phyloP scores from a whole-genome alignment of 768 basidiomycete genomes.

The Phylloporus arenicola region DNA sequence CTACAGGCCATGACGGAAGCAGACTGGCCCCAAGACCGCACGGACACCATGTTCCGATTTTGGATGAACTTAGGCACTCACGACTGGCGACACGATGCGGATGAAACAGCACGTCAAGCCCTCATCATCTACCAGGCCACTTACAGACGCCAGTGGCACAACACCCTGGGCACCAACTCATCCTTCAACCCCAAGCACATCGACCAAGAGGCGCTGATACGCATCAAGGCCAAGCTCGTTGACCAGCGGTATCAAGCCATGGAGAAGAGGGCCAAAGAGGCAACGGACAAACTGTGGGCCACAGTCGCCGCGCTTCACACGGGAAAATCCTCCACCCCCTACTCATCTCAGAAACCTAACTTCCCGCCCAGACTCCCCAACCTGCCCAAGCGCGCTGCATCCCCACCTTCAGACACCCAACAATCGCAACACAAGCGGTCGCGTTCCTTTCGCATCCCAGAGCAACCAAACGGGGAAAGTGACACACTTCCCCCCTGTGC shows the following conservation, averaged over 20 bases:
- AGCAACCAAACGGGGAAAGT: too few relatives aligned
- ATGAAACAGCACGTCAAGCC: not conserved
- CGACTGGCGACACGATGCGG: not conserved
- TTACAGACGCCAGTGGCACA: not conserved
- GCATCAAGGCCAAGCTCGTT: not conserved
- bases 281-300: not conserved
- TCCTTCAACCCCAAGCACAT: not conserved
- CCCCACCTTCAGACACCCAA: too few relatives aligned
- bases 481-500: constrained; percentile 14
- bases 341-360: too few relatives aligned
- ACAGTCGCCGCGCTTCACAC: too few relatives aligned
- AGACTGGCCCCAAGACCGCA: too few relatives aligned
- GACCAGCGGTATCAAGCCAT: not conserved
- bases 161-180: not conserved
- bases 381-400: too few relatives aligned
- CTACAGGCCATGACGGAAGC: not conserved
- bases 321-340: too few relatives aligned
- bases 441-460: too few relatives aligned
- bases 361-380: too few relatives aligned
- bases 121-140: not conserved
- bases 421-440: too few relatives aligned
- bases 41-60: too few relatives aligned
- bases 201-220: not conserved
- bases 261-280: not conserved
- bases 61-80: not conserved